A percentile compares a stretch with the other conserved stretches of the same genome.
Evolutionary conservation across 2,329 filamentous ascomycete genomes (phyloP).

Genomic region (Microdochium paspali): DNA sequence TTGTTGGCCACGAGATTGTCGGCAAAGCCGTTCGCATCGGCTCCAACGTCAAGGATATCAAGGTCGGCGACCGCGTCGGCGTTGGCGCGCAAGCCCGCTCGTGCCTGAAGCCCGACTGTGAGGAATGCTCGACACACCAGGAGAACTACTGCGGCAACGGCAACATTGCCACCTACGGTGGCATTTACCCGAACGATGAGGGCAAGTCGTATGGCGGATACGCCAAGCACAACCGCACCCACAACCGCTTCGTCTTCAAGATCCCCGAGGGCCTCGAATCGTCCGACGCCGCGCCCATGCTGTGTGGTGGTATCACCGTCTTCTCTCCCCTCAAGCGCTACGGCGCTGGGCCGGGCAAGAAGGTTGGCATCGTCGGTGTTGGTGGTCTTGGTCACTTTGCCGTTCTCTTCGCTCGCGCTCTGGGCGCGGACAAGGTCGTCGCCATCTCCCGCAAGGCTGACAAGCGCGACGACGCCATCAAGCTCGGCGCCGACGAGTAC

Average conservation of each 20-base stretch:
- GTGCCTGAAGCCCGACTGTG: constrained; percentile 23
- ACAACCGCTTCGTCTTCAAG: constrained; percentile 29
- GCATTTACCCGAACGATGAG: constrained; percentile 30
- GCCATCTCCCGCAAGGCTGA: constrained; percentile 43
- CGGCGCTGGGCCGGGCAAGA: constrained; percentile 56
- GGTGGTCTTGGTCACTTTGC: constrained; percentile 63
- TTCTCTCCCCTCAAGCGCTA: constrained; percentile 54
- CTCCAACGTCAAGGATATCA: constrained; percentile 22
- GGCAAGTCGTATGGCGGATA: constrained; percentile 45
- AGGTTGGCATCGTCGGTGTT: constrained; percentile 56
- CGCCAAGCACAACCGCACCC: constrained; percentile 9
- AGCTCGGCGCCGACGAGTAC: constrained; percentile 46
- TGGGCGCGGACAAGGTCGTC: constrained; percentile 52
- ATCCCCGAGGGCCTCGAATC: constrained; percentile 23
- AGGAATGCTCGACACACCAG: constrained; percentile 6
- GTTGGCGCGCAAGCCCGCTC: constrained; percentile 35
- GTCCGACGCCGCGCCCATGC: constrained; percentile 44
- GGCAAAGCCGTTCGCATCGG: constrained; percentile 31
- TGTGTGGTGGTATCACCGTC: constrained; percentile 62
- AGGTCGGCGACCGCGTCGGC: constrained; percentile 10
- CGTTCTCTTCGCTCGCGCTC: constrained; percentile 56
- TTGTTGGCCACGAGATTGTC: constrained; percentile 37
- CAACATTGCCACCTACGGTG: constrained; percentile 31
- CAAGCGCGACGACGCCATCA: constrained; percentile 45
- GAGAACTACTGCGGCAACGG: constrained; percentile 8